Conservation (phyloP, 2,329 filamentous ascomycete species). For the Fusarium albosuccineum region DNA sequence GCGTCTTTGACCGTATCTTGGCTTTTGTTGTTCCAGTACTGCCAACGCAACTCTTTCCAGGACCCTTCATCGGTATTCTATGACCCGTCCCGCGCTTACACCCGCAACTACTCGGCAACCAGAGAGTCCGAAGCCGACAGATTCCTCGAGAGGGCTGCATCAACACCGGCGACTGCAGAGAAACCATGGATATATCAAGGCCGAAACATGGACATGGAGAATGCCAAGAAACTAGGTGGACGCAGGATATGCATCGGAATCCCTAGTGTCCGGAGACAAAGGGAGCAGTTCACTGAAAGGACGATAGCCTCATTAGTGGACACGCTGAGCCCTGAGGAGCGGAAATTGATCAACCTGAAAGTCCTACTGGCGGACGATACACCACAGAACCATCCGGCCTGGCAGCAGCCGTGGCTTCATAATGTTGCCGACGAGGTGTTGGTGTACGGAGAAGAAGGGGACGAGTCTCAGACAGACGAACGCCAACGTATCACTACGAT, state of each 20-base stretch:
- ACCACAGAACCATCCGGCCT: conserved; percentile 45
- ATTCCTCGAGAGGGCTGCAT: conserved; percentile 28
- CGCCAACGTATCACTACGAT: conserved; percentile 27
- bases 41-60: conserved; percentile 36
- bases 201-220: not conserved
- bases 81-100: conserved; percentile 40
- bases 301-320: conserved; percentile 49
- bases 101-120: conserved; percentile 39
- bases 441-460: conserved; percentile 38
- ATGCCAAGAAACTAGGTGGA: not conserved
- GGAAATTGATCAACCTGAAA: conserved; percentile 45
- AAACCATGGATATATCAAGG: conserved; percentile 19
- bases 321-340: conserved; percentile 44
- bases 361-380: conserved; percentile 48
- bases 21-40: conserved; percentile 41
- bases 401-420: conserved; percentile 47
- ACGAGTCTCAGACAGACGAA: not conserved
- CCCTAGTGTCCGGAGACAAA: conserved; percentile 45
- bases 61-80: conserved; percentile 48
- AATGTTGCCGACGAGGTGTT: conserved; percentile 48
- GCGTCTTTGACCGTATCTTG: conserved; percentile 15
- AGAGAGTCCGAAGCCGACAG: conserved; percentile 42
- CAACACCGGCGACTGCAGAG: conserved; percentile 10
- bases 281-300: conserved; percentile 42
- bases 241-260: conserved; percentile 47